Conservation (phyloP, 306 rosid species). For the Castanea mollissima region DNA sequence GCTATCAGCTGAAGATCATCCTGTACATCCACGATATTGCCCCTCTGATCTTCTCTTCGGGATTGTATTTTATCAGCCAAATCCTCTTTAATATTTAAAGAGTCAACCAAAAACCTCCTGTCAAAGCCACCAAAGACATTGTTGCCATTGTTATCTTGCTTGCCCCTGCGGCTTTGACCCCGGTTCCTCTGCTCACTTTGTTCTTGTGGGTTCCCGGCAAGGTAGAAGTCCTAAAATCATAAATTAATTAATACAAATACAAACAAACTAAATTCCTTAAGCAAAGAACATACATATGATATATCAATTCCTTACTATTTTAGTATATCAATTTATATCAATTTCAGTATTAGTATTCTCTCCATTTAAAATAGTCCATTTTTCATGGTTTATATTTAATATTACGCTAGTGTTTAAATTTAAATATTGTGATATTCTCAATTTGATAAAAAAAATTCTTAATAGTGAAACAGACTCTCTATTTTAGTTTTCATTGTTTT, state of each 20-base stretch:
- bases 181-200: neutral
- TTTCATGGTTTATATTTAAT: no score
- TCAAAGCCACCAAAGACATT: slow-evolving; percentile 22
- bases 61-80: slow-evolving; percentile 14
- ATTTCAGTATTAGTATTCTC: no score
- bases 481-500: neutral
- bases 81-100: slow-evolving; percentile 5
- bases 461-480: no score
- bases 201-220: slow-evolving; percentile 26
- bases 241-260: neutral
- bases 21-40: slow-evolving; percentile 20
- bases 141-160: slow-evolving; percentile 1
- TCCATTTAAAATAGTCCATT: no score
- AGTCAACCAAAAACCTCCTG: slow-evolving; percentile 8
- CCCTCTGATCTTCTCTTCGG: slow-evolving; percentile 21
- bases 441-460: no score
- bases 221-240: slow-evolving; percentile 23
- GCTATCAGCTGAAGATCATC: slow-evolving; percentile 5
- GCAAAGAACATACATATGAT: no score
- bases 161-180: neutral
- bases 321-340: no score
- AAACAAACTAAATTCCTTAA: neutral
- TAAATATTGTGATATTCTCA: no score
- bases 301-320: no score
- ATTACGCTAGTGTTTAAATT: no score